These are phyloP conservation scores for Cymbopogon flexuosus DNA, from an alignment of 202 grass and related monocot species.

Conservation along the genomic window DNA sequence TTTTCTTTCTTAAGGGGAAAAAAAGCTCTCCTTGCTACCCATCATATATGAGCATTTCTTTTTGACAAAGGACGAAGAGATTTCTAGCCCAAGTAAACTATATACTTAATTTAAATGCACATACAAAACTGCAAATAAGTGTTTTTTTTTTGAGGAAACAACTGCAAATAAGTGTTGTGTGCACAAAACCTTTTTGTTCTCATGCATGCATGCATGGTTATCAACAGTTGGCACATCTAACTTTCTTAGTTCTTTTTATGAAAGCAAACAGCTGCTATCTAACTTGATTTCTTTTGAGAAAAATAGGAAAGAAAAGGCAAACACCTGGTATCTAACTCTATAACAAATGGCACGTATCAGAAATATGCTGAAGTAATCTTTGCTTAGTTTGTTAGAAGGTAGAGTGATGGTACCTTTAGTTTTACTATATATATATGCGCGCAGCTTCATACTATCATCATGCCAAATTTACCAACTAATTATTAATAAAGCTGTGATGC, in stretches of 20 bases:
- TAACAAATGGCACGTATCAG: background rate
- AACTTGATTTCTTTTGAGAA: background rate
- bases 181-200: background rate
- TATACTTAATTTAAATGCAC: background rate
- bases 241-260: background rate
- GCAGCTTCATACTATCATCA: background rate
- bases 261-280: background rate
- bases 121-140: background rate
- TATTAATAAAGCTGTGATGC: background rate
- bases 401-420: background rate
- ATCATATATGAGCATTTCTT: background rate
- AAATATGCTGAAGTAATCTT: background rate
- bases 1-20: background rate
- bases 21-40: background rate
- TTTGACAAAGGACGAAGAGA: too few species aligned
- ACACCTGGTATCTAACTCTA: background rate
- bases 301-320: background rate
- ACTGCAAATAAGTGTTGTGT: background rate
- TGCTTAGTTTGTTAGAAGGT: background rate
- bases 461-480: background rate
- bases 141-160: too few species aligned
- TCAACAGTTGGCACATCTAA: background rate
- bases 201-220: background rate
- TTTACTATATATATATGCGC: background rate
- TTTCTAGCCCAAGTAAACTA: background rate